phyloP scores from a whole-genome alignment of 2,329 filamentous ascomycete genomes.

The Dothideomycetidae sp. region DNA sequence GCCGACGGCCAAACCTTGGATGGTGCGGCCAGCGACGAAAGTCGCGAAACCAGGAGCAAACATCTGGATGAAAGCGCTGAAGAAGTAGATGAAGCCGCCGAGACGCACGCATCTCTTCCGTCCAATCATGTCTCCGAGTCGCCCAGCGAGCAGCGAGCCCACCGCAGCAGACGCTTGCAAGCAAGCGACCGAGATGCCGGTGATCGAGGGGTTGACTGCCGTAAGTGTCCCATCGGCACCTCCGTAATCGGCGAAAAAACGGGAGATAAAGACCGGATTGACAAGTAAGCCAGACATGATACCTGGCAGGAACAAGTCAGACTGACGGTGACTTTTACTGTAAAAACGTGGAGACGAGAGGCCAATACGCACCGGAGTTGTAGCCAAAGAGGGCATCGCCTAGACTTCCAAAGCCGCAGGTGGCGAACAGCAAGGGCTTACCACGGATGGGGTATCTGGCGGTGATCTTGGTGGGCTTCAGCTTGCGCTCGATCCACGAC shows the following conservation, averaged over 20 bases:
- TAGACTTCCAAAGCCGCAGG: conserved; percentile 28
- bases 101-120: conserved; percentile 65
- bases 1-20: conserved; percentile 31
- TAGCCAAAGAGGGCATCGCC: conserved; percentile 31
- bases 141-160: conserved; percentile 69
- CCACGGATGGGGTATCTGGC: conserved; percentile 28
- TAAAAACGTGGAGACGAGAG: conserved; percentile 1
- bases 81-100: conserved; percentile 29
- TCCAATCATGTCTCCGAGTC: conserved; percentile 77
- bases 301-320: too few relatives aligned
- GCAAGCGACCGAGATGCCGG: conserved; percentile 91
- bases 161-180: conserved; percentile 81
- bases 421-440: conserved; percentile 23
- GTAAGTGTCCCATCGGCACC: conserved; percentile 23
- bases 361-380: conserved; percentile 24
- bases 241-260: conserved; percentile 27
- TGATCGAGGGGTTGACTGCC: conserved; percentile 28
- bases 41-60: conserved; percentile 64
- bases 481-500: conserved; percentile 22
- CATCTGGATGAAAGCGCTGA: conserved; percentile 51
- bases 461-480: conserved; percentile 25
- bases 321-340: too few relatives aligned
- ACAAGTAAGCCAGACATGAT: conserved; percentile 29
- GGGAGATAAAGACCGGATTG: conserved; percentile 27
- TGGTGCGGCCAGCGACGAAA: conserved; percentile 45